Base-by-base conservation (phyloP, 2,329 filamentous ascomycete genomes). In the Fusarium algeriense region DNA sequence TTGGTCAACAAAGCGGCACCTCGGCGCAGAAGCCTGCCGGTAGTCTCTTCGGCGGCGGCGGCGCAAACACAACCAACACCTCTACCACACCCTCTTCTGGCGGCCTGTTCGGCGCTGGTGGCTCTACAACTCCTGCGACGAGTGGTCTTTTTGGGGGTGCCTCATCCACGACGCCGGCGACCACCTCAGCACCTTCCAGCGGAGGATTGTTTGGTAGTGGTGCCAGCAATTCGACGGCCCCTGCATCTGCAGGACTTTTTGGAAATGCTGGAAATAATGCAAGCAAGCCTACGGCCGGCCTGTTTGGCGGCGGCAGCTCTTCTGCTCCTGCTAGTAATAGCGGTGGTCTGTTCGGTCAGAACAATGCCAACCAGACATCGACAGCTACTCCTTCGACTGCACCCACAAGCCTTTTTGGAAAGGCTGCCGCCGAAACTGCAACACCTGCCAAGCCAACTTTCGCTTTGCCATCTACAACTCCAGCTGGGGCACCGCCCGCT, bases 401-500 rank as follows among this genome's bases (percentile, higher is more conserved):
- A 32, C 70, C 80, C 20, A 62, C 76, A 23, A 75, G 78, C 20
- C 59, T 81, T 9, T 83, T 83, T 37, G 73, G 73, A n/a, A 73
- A 64, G 19, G 52, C 73, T 32, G 55, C 74, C 45, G 75, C 76
- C 38, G 75, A 67, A 19, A 71, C 82, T 26, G 77, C 80, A 23
- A 81, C 82, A 53, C 78, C 81, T 28, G 80, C 80, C n/a, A 88
- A 88, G 77, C 83, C 85, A 19, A 65, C 81, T 57, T 84, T 87
- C 60, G 72, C 78, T n/a, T 73, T 87, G 37, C 80, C 82, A 58
- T 88, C 87, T 20, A 88, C 86, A 5, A 88, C 87, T 38, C 86
- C 87, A 19, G 86, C 87, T 26, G 87, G 87, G 38, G 83, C 85
- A n/a, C 87, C 87, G 60, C 86, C 86, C 1, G 75, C 81, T 8